Percentiles rank a stretch among this genome's conserved stretches.
These are phyloP conservation scores for Boletus tomentosulus DNA, from an alignment of 768 basidiomycete genomes.

Conservation along the genomic window DNA sequence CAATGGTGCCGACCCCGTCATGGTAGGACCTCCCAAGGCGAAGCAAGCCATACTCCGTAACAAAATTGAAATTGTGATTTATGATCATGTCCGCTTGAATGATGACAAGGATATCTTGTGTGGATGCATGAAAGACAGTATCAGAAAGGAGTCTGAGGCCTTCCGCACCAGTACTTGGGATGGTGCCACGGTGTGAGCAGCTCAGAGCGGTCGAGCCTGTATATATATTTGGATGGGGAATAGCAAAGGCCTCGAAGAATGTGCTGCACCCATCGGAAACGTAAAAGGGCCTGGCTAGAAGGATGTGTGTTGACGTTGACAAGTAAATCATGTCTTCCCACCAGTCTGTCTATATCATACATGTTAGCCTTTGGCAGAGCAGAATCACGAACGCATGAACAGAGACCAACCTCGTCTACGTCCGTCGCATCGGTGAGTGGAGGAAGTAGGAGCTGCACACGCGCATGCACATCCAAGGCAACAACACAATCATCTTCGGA, in stretches of 20 bases:
- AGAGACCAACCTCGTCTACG: not conserved
- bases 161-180: no score
- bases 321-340: no score
- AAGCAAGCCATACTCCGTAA: no score
- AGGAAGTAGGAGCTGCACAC: slow-evolving; percentile 2
- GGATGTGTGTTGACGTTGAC: slow-evolving; percentile 21
- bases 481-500: not conserved
- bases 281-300: slow-evolving; percentile 7
- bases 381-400: not conserved
- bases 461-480: slow-evolving; percentile 13
- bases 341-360: slow-evolving; percentile 1
- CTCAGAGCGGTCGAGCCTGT: not conserved
- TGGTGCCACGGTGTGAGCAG: no score
- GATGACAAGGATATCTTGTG: no score
- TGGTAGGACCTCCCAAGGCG: no score
- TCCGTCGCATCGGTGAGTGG: not conserved
- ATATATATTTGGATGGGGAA: slow-evolving; percentile 1
- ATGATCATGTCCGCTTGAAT: no score
- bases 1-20: no score
- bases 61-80: no score
- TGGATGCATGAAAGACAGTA: no score
- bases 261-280: slow-evolving; percentile 1
- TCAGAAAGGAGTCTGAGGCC: no score
- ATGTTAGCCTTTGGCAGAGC: no score
- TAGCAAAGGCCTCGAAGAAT: slow-evolving; percentile 9